Evolutionary conservation across 371 early-diverging fungal genomes (phyloP), one percentile per base, ranked within the genome.

Genomic region (Saksenaea vasiformis): DNA sequence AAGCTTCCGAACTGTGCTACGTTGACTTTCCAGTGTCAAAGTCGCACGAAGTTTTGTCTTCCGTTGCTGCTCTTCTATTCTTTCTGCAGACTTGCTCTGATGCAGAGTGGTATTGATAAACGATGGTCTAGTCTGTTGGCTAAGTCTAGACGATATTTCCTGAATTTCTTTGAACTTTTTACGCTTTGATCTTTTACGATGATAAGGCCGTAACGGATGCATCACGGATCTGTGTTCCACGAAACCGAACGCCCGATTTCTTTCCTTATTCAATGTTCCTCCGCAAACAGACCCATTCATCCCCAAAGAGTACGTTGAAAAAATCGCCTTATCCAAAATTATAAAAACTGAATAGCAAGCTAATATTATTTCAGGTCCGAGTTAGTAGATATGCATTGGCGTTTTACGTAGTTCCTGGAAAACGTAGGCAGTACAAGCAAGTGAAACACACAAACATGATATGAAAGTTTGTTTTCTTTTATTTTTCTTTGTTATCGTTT

Each of bases 191-290:
- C 11, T 22, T 10, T 22, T 11, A 19, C n/a, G 10, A 7, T 19
- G 51, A 47, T 47, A 47, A 47, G 51, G 22, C 51, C 17, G 5
- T 47, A 3, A 22, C 51, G 51, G 51, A 47, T 47, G 51, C 24
- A 47, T 47, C 51, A 47, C 47, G 51, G 51, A 47, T 47, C 51
- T 47, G 51, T 47, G 51, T 47, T 47, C 51, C 51, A 47, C 51
- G 19, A 47, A 47, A 47, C 51, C 51, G 51, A 47, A 47, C 51
- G 51, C 51, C 51, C 51, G 51, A 47, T 47, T 47, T 47, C 51
- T 47, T 47, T 22, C 51, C 51, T 47, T 47, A 47, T 47, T 22
- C 51, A 22, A 47, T 19, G n/a, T 47, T 22, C 51, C 51, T 22
- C 51, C 51, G 51, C 24, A 47, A 22, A 22, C 17, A 47, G 8